Evolutionary conservation across 208 protist species (phyloP).

Genomic region (Willaertia magna): DNA sequence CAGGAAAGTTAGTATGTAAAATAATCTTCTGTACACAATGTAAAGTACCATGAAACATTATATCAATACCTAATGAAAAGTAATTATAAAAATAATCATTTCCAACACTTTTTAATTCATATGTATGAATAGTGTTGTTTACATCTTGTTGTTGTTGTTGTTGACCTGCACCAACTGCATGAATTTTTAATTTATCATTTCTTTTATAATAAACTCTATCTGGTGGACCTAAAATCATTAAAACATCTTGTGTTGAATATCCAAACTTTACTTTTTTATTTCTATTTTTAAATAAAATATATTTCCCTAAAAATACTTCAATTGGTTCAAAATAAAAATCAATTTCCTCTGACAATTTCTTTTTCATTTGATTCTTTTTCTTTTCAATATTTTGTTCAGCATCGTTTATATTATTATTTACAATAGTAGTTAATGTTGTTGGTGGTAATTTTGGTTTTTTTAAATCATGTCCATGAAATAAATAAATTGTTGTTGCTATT

Average conservation of each 20-base stretch:
- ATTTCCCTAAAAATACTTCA: constrained; percentile 10
- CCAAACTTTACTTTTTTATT: constrained; percentile 33
- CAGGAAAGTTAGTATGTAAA: constrained; percentile 56
- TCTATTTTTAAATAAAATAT: constrained; percentile 27
- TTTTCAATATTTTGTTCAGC: neutral
- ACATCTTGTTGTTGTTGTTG: constrained; percentile 5
- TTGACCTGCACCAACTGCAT: constrained; percentile 22
- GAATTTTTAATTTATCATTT: constrained; percentile 44
- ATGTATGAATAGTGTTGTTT: constrained; percentile 16
- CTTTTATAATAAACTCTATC: constrained; percentile 39
- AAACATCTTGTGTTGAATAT: constrained; percentile 38
- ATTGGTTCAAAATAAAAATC: constrained; percentile 15
- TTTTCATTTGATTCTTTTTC: neutral
- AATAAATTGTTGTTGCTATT: neutral
- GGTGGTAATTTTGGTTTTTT: neutral
- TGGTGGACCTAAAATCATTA: constrained; percentile 36
- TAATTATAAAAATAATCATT: constrained; percentile 66
- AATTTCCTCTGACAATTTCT: neutral
- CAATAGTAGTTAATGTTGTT: neutral
- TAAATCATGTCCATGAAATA: neutral
- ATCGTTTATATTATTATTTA: neutral
- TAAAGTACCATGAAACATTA: constrained; percentile 43
- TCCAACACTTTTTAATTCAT: constrained; percentile 8
- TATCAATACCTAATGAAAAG: constrained; percentile 48
- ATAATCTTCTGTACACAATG: constrained; percentile 56